phyloP scores from a whole-genome alignment of 768 basidiomycete genomes.

The Calvatia gigantea region DNA sequence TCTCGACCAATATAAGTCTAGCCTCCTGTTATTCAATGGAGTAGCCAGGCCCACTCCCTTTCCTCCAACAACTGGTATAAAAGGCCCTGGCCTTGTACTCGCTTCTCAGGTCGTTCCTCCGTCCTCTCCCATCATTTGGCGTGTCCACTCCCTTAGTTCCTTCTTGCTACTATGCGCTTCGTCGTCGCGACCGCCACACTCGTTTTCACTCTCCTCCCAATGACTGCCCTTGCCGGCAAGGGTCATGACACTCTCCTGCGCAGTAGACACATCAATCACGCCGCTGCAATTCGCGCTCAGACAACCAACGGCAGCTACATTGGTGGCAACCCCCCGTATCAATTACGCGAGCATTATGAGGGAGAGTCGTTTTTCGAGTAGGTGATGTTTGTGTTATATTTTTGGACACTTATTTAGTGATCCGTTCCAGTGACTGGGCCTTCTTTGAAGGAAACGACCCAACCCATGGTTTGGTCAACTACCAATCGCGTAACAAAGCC shows the following conservation, averaged over 20 bases:
- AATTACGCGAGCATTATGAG: conserved; percentile 31
- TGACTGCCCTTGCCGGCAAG: conserved; percentile 8
- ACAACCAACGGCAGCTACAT: not conserved
- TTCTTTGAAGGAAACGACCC: conserved; percentile 65
- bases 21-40: not conserved
- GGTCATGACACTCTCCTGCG: not conserved
- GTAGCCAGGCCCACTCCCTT: not conserved
- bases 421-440: conserved; percentile 48
- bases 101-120: not conserved
- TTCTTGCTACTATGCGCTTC: conserved; percentile 2
- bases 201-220: conserved; percentile 7
- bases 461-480: conserved; percentile 68
- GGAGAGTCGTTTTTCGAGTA: conserved; percentile 62
- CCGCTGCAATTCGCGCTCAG: not conserved
- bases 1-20: not conserved
- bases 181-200: not conserved
- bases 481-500: conserved; percentile 45
- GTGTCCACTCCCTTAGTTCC: not conserved
- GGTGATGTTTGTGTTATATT: conserved; percentile 4
- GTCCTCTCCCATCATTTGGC: not conserved
- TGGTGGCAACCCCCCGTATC: conserved; percentile 17
- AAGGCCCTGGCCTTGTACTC: not conserved
- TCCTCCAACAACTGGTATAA: not conserved
- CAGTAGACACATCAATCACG: not conserved
- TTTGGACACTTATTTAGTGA: not conserved